A percentile compares a stretch with the other conserved stretches of the same genome.
These are phyloP conservation scores for Helicostylum pulchrum DNA, from an alignment of 192 early-diverging fungal species.

Conservation along the genomic window DNA sequence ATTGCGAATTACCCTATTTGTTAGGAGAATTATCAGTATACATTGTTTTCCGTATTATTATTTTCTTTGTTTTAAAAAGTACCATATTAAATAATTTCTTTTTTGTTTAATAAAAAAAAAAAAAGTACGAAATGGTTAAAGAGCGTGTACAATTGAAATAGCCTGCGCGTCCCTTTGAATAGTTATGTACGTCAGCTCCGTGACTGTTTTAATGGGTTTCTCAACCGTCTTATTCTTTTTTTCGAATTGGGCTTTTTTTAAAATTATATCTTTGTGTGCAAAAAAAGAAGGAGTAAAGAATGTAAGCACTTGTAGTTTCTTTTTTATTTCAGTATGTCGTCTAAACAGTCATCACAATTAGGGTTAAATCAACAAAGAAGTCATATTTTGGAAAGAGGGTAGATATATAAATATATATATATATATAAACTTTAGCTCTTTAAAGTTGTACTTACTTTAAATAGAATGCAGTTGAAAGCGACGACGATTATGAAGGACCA, in stretches of 20 bases:
- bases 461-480: slow-evolving; percentile 3
- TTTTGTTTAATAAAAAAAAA: background rate
- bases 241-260: too few species aligned
- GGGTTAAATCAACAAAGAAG: slow-evolving; percentile 13
- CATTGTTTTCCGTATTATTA: background rate
- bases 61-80: background rate
- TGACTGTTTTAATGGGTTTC: too few species aligned
- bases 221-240: too few species aligned
- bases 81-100: background rate
- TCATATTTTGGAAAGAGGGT: slow-evolving; percentile 3
- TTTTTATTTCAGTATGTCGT: background rate
- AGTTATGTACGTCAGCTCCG: background rate
- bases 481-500: slow-evolving; percentile 13
- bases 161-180: background rate
- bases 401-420: background rate
- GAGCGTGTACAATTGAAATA: background rate
- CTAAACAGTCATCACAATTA: background rate
- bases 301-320: background rate
- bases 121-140: background rate
- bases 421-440: too few species aligned
- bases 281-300: too few species aligned
- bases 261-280: too few species aligned
- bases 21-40: background rate
- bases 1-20: slow-evolving; percentile 82
- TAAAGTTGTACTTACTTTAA: background rate